Conservation (phyloP, 208 protist species). For the Vickermania spadyakhi region DNA sequence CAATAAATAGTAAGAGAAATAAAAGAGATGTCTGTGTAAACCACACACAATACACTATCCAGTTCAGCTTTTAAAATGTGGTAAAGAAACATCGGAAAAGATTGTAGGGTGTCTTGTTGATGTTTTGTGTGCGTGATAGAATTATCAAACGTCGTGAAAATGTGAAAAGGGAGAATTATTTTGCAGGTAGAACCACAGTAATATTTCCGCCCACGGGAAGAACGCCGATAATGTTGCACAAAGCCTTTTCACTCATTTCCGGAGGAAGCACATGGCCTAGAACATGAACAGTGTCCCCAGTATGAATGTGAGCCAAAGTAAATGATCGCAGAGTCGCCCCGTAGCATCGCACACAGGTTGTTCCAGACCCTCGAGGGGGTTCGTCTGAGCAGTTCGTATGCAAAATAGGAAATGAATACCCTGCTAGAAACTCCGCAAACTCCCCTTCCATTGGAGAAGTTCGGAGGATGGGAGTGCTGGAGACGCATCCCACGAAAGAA, state of each 20-base stretch:
- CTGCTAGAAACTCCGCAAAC: slow-evolving; percentile 42
- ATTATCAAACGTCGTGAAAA: neutral
- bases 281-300: slow-evolving; percentile 75
- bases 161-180: neutral
- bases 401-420: slow-evolving; percentile 51
- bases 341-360: slow-evolving; percentile 40
- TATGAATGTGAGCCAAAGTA: slow-evolving; percentile 24
- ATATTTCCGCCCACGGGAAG: slow-evolving; percentile 75
- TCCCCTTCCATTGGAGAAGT: too few relatives aligned
- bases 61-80: too few relatives aligned
- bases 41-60: too few relatives aligned
- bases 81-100: too few relatives aligned
- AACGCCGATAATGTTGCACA: slow-evolving; percentile 33
- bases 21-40: too few relatives aligned
- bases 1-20: neutral
- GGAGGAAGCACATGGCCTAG: slow-evolving; percentile 62
- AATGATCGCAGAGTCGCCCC: slow-evolving; percentile 51
- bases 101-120: too few relatives aligned
- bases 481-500: slow-evolving; percentile 46
- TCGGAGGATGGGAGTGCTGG: slow-evolving; percentile 13
- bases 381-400: too few relatives aligned
- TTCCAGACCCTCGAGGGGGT: too few relatives aligned
- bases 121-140: too few relatives aligned
- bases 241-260: slow-evolving; percentile 2
- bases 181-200: slow-evolving; percentile 31